phyloP scores from a whole-genome alignment of 805 yeast species.

The Candida pseudoglaebosa region DNA sequence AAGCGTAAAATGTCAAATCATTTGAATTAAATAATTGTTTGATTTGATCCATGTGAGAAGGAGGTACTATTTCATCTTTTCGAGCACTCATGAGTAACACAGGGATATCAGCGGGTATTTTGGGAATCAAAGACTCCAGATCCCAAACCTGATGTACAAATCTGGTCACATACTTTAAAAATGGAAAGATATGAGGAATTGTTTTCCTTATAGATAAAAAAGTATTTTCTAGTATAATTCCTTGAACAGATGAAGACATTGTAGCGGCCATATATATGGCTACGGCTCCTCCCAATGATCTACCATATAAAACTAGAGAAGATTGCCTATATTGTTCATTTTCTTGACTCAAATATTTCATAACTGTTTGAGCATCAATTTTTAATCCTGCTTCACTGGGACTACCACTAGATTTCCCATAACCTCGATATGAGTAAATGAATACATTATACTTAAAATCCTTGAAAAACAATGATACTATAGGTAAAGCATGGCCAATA shows the following conservation, averaged over 20 bases:
- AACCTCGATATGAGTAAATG: constrained; percentile 86
- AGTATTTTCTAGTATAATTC: constrained; percentile 80
- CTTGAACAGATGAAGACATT: constrained; percentile 49
- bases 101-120: constrained; percentile 54
- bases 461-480: constrained; percentile 64
- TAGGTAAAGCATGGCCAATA: constrained; percentile 85
- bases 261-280: constrained; percentile 75
- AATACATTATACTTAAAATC: constrained; percentile 71
- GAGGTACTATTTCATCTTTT: constrained; percentile 89
- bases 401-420: constrained; percentile 73
- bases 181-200: constrained; percentile 72
- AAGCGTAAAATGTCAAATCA: constrained; percentile 51
- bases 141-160: constrained; percentile 84
- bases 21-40: constrained; percentile 49
- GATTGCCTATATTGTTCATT: constrained; percentile 53
- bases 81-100: constrained; percentile 68
- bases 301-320: constrained; percentile 69
- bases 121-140: constrained; percentile 56
- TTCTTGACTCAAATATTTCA: constrained; percentile 48
- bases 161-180: constrained; percentile 48
- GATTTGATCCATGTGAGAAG: constrained; percentile 66
- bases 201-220: constrained; percentile 69
- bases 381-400: constrained; percentile 80
- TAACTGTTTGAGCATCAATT: constrained; percentile 70
- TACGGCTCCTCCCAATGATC: constrained; percentile 95